Evolutionary conservation across 139 green algal genomes (phyloP), one percentile per base, ranked within the genome.

Genomic region (Haematococcus lacustris): DNA sequence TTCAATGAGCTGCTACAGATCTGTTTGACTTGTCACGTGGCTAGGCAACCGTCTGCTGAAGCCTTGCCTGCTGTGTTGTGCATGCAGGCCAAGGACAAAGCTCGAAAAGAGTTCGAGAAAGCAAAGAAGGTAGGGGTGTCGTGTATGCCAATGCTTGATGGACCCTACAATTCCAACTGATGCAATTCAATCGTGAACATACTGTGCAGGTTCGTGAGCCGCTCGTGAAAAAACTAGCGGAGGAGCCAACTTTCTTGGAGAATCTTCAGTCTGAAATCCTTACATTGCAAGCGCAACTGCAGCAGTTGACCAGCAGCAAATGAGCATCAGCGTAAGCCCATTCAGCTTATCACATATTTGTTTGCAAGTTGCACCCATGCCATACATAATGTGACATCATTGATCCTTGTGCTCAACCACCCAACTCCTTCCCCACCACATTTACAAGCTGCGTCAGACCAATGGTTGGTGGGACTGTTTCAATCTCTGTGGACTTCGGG

Each of bases 41-140:
- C 51, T 47, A 3, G 63, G 6, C 28, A 7, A 3, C n/a, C 9
- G 3, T 40, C 32, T 38, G 4, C 39, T 34, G 47, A 3, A 57
- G 72, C 38, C 38, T 38, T 6, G 41, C 33, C 43, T 50, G 33
- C 7, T 66, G 26, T 65, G 68, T 51, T 30, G 17, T 73, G 35
- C n/a, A n/a, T n/a, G n/a, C 75, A 90, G 85, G 80, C 80, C 3
- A 68, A 78, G 26, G 90, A 89, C 64, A 93, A 93, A 76, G 90
- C 85, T 0, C 83, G 76, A 53, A 93, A 94, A 75, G 88, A 92
- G 50, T 51, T 89, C 5, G 88, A 94, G 62, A 94, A 96, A 76
- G 79, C 80, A 38, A 72, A 74, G 38, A 91, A 91, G 78, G 73
- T 85, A 57, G 75, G 85, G 0, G 47, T 57, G 47, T 13, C 13